These are phyloP conservation scores for Exophiala lecanii-corni DNA, from an alignment of 2,329 filamentous ascomycete species.

Conservation along the genomic window DNA sequence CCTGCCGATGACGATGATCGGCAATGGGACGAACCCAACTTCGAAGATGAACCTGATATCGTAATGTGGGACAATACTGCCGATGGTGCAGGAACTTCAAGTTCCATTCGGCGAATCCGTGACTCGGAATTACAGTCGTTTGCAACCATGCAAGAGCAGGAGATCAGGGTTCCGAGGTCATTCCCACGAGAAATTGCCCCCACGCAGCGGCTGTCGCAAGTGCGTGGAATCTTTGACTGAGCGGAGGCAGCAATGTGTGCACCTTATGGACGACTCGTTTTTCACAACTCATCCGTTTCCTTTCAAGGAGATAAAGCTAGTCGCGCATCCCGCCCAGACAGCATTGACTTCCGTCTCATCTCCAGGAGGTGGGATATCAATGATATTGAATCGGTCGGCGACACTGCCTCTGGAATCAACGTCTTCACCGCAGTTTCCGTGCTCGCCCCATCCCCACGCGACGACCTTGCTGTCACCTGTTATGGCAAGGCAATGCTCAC, in stretches of 20 bases:
- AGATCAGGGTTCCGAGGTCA: conserved; percentile 17
- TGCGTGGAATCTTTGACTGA: conserved; percentile 43
- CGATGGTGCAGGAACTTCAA: conserved; percentile 49
- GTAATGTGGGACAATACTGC: conserved; percentile 50
- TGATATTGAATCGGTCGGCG: conserved; percentile 61
- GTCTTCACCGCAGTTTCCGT: conserved; percentile 84
- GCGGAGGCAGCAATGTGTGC: not conserved
- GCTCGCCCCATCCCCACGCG: conserved; percentile 95
- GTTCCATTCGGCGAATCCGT: conserved; percentile 31
- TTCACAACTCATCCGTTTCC: conserved; percentile 14
- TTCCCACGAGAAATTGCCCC: conserved; percentile 37
- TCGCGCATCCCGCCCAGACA: conserved; percentile 84
- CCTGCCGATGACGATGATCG: conserved; percentile 51
- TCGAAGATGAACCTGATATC: conserved; percentile 46
- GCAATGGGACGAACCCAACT: conserved; percentile 56
- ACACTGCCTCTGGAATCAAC: conserved; percentile 60
- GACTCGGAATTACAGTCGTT: conserved; percentile 33
- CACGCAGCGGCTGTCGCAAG: conserved; percentile 47
- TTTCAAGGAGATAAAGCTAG: conserved; percentile 63
- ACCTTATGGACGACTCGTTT: not conserved
- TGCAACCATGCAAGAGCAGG: conserved; percentile 13
- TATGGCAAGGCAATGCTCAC: conserved; percentile 80
- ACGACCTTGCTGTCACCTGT: conserved; percentile 63
- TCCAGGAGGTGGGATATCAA: conserved; percentile 35
- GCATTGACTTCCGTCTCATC: conserved; percentile 50